These are phyloP conservation scores for Chaetoceros tenuissimus DNA, from an alignment of 108 stramenopile species.

Conservation along the genomic window DNA sequence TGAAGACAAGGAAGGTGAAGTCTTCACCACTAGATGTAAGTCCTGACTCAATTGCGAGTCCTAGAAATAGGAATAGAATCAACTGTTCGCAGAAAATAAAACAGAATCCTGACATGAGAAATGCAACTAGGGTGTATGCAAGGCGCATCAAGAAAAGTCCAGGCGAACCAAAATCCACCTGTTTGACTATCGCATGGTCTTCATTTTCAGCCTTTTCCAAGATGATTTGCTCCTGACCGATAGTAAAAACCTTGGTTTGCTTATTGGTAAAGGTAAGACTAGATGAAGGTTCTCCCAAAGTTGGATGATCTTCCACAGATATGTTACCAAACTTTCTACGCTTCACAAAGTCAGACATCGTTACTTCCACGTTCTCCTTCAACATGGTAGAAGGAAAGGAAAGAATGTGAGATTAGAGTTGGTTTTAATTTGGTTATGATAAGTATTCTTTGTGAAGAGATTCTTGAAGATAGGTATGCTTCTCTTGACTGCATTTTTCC, in stretches of 20 bases:
- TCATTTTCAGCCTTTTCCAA: constrained; percentile 27
- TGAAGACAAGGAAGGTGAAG: constrained; percentile 1
- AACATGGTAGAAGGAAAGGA: no score
- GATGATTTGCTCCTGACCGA: constrained; percentile 35
- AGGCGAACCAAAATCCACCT: constrained; percentile 18
- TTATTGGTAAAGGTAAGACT: constrained; percentile 32
- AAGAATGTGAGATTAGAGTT: no score
- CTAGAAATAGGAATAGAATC: constrained; percentile 42
- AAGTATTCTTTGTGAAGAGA: no score
- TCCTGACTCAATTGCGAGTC: constrained; percentile 31
- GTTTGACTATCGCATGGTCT: constrained; percentile 31
- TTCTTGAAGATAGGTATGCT: no score
- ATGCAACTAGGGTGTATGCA: constrained; percentile 40
- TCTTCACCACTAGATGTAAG: constrained; percentile 3
- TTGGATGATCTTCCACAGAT: constrained; percentile 52
- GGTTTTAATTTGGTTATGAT: no score
- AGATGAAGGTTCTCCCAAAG: constrained; percentile 32
- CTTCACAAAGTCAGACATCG: no score
- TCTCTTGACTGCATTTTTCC: no score
- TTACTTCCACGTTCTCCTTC: no score
- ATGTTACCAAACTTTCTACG: no score
- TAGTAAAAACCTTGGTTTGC: constrained; percentile 31
- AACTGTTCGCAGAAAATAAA: constrained; percentile 63
- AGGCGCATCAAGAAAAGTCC: constrained; percentile 27
- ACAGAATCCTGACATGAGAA: constrained; percentile 47